These are phyloP conservation scores for Penicillium sp. DNA, from an alignment of 2,329 filamentous ascomycete genomes.

Conservation along the genomic window DNA sequence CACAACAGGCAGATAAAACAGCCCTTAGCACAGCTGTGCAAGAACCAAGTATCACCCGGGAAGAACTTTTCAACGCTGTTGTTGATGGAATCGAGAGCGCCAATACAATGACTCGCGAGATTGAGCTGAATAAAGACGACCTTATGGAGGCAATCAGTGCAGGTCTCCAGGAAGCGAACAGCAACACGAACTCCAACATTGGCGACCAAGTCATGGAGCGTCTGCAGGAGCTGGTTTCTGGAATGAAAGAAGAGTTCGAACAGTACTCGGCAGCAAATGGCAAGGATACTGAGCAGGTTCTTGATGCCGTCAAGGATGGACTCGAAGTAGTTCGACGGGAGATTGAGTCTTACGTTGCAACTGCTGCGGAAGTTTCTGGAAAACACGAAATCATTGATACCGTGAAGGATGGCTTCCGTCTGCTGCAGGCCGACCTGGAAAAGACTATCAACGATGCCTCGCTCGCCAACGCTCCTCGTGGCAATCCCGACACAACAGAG, in stretches of 20 bases:
- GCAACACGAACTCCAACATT: slow-evolving; percentile 46
- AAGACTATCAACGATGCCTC: slow-evolving; percentile 45
- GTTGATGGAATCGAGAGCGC: slow-evolving; percentile 52
- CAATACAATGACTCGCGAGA: slow-evolving; percentile 49
- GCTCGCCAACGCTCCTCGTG: slow-evolving; percentile 25
- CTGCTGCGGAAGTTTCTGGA: slow-evolving; percentile 59
- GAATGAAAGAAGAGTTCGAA: slow-evolving; percentile 62
- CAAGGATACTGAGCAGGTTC: slow-evolving; percentile 77
- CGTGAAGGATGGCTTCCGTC: slow-evolving; percentile 56
- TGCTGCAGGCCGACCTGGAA: slow-evolving; percentile 54
- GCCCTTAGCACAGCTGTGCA: slow-evolving; percentile 29
- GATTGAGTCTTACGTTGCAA: slow-evolving; percentile 75
- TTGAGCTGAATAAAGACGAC: slow-evolving; percentile 50
- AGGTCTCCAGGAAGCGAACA: slow-evolving; percentile 49
- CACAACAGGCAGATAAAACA: slow-evolving; percentile 30
- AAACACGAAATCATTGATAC: slow-evolving; percentile 75
- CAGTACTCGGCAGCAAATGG: slow-evolving; percentile 74
- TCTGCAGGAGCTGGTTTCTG: slow-evolving; percentile 54
- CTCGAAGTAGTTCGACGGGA: slow-evolving; percentile 73
- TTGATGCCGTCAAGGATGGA: slow-evolving; percentile 82
- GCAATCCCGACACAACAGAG: slow-evolving; percentile 55
- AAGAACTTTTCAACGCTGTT: slow-evolving; percentile 54
- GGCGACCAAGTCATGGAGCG: slow-evolving; percentile 56
- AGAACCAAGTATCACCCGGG: slow-evolving; percentile 44
- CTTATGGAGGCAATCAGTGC: slow-evolving; percentile 55